Base-by-base conservation (phyloP, 1,284 basidiomycete species). In the Puccinia horiana region DNA sequence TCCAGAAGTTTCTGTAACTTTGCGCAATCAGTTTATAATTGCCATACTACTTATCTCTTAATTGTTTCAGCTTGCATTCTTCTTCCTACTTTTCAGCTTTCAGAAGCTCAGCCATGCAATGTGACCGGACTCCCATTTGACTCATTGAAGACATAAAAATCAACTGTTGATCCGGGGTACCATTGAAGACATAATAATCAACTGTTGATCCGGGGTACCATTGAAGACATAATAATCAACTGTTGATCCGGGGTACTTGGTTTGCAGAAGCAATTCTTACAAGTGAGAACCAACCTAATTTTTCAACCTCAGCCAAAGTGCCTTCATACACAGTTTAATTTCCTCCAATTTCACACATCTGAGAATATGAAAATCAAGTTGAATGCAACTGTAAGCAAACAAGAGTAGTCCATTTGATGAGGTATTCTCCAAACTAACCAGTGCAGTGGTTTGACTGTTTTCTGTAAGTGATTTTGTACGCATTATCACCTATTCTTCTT, bases 381-480 rank as follows among this genome's bases (percentile, higher is more conserved):
- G 1, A 12, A 11, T 4, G 8, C 18, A 18, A 12, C 16, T 58
- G 26, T 37, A 40, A 63, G 35, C 54, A 37, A 67, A 0, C 56
- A 42, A 47, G 1, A 5, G 26, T 49, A 58, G 29, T 29, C 37
- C 1, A 16, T 29, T 14, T 26, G 2, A 52, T 14, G 29, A n/a
- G 67, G 67, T 23, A 20, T 44, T 23, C n/a, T n/a, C 69, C 58
- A 42, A 12, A 87, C 89, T 84, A 85, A 93, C 93, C 89, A 99
- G 88, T 87, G 96, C 96, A 32, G 97, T 97, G 44, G 96, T 98
- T 88, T 96, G 96, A 77, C 95, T 94, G 87, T 98, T 98, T 90
- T 99, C 97, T 88, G 99, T 97, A 14, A 97, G 97, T 32, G 97
- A 99, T 90, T 99, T 98, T n/a, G n/a, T n/a, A n/a, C n/a, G n/a